Evolutionary conservation across 768 basidiomycete genomes (phyloP).

Genomic region (Phanerodontia chrysosporium): DNA sequence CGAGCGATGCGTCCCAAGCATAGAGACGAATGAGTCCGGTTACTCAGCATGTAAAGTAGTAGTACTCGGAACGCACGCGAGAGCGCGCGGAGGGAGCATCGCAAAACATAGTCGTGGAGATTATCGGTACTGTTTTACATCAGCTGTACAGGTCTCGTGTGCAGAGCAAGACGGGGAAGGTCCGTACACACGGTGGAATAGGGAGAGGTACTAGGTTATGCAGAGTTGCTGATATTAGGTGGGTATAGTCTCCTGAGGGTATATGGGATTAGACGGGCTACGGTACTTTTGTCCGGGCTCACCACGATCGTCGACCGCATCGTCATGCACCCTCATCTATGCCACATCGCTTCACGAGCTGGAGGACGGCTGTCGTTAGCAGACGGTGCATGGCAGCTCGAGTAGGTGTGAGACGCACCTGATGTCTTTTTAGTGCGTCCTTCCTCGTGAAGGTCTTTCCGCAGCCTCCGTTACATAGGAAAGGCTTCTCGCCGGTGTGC

Average conservation of each 20-base stretch:
- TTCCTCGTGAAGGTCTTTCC: slow-evolving; percentile 87
- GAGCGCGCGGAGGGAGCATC: background rate
- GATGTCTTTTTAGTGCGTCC: slow-evolving; percentile 82
- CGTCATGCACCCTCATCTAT: slow-evolving; percentile 48
- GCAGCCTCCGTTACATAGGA: slow-evolving; percentile 77
- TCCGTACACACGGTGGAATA: slow-evolving; percentile 5
- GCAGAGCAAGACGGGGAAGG: background rate
- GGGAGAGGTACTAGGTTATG: slow-evolving; percentile 7
- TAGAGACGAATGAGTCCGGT: background rate
- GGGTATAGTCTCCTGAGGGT: slow-evolving; percentile 12
- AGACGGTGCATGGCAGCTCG: background rate
- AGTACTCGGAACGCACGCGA: background rate
- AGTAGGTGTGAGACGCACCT: slow-evolving; percentile 40
- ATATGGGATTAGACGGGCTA: background rate
- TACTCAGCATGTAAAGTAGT: background rate
- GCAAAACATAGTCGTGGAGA: background rate
- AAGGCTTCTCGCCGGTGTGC: slow-evolving; percentile 83
- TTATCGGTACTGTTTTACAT: slow-evolving; percentile 11
- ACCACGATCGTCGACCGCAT: background rate
- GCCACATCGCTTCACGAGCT: slow-evolving; percentile 77
- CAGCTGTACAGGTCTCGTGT: slow-evolving; percentile 9
- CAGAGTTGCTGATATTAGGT: slow-evolving; percentile 7
- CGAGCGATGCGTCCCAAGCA: background rate
- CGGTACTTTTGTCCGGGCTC: background rate
- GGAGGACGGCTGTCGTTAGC: slow-evolving; percentile 4